Conservation (phyloP, 164 flowering plant species). For the Magnolia officinalis region DNA sequence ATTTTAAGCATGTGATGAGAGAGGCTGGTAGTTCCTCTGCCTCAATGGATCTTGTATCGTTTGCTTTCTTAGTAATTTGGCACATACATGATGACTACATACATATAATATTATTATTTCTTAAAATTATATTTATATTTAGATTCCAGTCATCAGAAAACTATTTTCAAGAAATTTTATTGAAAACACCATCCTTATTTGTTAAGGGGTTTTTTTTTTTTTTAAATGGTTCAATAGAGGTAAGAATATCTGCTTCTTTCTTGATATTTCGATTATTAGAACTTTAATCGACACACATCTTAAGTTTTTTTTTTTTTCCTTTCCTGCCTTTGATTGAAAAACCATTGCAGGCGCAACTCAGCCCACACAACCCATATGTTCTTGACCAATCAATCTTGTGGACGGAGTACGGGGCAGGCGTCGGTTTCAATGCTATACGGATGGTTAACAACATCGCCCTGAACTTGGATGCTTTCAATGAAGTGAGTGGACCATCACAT, state of each 20-base stretch:
- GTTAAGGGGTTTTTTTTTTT: no score
- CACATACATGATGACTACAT: no score
- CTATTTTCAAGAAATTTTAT: background rate
- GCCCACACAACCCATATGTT: constrained; percentile 40
- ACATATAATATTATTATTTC: no score
- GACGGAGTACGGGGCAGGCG: constrained; percentile 53
- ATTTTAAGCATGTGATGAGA: no score
- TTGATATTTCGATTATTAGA: no score
- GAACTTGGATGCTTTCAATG: constrained; percentile 63
- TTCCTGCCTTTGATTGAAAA: background rate
- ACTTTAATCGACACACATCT: background rate
- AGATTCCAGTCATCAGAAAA: no score
- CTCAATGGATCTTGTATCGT: no score
- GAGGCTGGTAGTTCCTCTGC: no score
- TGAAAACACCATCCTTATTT: background rate
- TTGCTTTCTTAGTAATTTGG: no score
- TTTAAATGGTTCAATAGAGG: no score
- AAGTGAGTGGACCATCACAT: constrained; percentile 49
- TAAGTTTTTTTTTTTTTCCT: background rate
- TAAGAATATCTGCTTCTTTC: no score
- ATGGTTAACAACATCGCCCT: constrained; percentile 62
- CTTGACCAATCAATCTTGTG: constrained; percentile 61
- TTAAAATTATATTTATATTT: no score
- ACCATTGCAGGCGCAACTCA: constrained; percentile 50
- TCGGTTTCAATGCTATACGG: constrained; percentile 46